phyloP scores from a whole-genome alignment of 768 basidiomycete genomes.

The Suillus americanus region DNA sequence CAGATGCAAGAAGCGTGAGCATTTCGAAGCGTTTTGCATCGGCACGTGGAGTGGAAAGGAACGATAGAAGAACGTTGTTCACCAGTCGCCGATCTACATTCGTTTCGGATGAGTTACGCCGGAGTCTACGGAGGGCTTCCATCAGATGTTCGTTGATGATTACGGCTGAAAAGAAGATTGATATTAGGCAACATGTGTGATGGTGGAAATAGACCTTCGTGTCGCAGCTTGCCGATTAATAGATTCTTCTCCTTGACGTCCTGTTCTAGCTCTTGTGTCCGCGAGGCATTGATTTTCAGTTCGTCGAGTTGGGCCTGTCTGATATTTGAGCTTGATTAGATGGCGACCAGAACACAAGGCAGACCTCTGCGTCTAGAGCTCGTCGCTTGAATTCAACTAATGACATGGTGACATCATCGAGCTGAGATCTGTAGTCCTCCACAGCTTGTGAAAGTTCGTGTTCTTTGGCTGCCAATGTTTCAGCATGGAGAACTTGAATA shows the following conservation, averaged over 20 bases:
- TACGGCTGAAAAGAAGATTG: conserved; percentile 58
- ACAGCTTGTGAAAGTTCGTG: conserved; percentile 86
- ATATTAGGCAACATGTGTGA: neutral
- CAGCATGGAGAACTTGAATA: neutral
- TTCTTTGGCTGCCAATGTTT: conserved; percentile 67
- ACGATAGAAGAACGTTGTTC: conserved; percentile 89
- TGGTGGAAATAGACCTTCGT: conserved; percentile 67
- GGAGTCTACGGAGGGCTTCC: conserved; percentile 93
- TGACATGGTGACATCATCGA: conserved; percentile 66
- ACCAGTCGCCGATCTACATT: conserved; percentile 94
- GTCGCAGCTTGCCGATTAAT: conserved; percentile 92
- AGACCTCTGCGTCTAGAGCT: conserved; percentile 83
- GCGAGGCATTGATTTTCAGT: conserved; percentile 59
- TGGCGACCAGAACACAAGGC: conserved; percentile 14
- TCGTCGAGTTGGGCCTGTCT: conserved; percentile 74
- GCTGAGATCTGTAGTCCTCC: conserved; percentile 75
- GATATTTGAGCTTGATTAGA: conserved; percentile 4
- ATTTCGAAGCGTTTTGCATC: conserved; percentile 98
- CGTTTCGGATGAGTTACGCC: conserved; percentile 76
- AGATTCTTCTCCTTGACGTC: conserved; percentile 94
- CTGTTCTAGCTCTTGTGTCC: conserved; percentile 75
- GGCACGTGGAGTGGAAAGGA: conserved; percentile 85
- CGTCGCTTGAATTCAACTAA: conserved; percentile 91
- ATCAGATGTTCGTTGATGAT: conserved; percentile 98
- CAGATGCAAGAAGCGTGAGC: conserved; percentile 81